These are phyloP conservation scores for Fusarium virguliforme DNA, from an alignment of 2,329 filamentous ascomycete genomes.

Conservation along the genomic window DNA sequence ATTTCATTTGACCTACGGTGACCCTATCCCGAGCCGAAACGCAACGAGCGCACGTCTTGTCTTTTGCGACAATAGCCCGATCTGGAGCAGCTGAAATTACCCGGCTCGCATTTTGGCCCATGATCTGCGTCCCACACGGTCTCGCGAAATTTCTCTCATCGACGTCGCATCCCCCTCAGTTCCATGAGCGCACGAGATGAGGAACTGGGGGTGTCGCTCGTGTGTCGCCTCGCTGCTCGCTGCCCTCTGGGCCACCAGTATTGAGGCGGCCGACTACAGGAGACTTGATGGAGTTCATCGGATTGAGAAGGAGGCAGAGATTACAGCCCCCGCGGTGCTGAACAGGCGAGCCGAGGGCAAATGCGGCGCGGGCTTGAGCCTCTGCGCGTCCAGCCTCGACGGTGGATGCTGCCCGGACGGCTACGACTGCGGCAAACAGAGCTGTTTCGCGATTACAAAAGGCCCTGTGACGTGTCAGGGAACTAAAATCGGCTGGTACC, in stretches of 20 bases:
- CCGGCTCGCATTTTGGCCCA: slow-evolving; percentile 25
- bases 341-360: slow-evolving; percentile 39
- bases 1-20: slow-evolving; percentile 7
- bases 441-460: slow-evolving; percentile 65
- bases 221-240: slow-evolving; percentile 40
- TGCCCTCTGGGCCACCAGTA: slow-evolving; percentile 41
- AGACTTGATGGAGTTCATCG: slow-evolving; percentile 54
- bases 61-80: slow-evolving; percentile 17
- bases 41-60: slow-evolving; percentile 12
- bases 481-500: slow-evolving; percentile 57
- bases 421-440: slow-evolving; percentile 65
- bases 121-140: slow-evolving; percentile 33
- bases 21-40: slow-evolving; percentile 27
- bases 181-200: slow-evolving; percentile 44
- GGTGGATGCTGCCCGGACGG: slow-evolving; percentile 66
- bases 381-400: slow-evolving; percentile 59
- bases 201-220: slow-evolving; percentile 44
- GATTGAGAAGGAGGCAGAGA: slow-evolving; percentile 51
- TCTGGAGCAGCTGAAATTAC: slow-evolving; percentile 24
- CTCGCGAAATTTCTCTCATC: slow-evolving; percentile 24
- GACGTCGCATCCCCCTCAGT: slow-evolving; percentile 35
- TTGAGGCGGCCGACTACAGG: slow-evolving; percentile 51
- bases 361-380: slow-evolving; percentile 51
- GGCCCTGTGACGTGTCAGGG: slow-evolving; percentile 59
- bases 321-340: slow-evolving; percentile 44